Evolutionary conservation across 495 filamentous ascomycete species (phyloP), one percentile per base, ranked within the genome.

Genomic region (Saxophila tyrrhenica): DNA sequence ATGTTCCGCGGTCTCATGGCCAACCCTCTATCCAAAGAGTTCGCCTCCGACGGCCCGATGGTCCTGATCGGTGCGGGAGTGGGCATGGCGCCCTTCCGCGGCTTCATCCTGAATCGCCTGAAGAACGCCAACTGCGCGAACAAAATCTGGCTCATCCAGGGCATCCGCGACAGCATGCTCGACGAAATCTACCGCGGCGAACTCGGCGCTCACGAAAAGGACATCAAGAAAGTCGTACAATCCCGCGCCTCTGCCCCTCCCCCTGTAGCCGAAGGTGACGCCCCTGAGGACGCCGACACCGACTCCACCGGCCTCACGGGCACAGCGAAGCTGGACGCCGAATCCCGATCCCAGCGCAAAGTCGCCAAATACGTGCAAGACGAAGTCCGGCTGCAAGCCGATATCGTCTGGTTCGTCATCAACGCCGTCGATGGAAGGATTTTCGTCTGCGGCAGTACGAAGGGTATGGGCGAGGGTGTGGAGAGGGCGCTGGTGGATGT

Each of bases 1-100:
- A 95, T 98, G 85, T 98, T 98, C 78, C 87, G 94, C 61, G 92
- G 92, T 2, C 75, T 98, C n/a, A 98, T 98, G 92, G 81, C 89
- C 45, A 98, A 98, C 67, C 92, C 92, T 0, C 76, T 98, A 5
- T 90, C 90, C 17, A 84, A 80, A 63, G 80, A 94, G 64, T 98
- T 96, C 63, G 79, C 82, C 5, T 80, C 84, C 8, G 90, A 97
- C 66, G 92, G 92, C 0, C 92, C 92, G 10, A 98, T 98, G 92
- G 79, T 98, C 25, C 76, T 98, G 22, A 94, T 98, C 68, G 92
- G 92, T 39, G 94, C 92, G 5, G 92, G 92, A 39, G 92, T 98
- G 20, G 92, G 92, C 54, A 87, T 98, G 67, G 92, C 92, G 19
- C 92, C 92, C 0, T 98, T 98, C 78, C 81, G 92, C 32, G 92